Base-by-base conservation (phyloP, 1,284 basidiomycete species). In the Rugosomyces carneus region DNA sequence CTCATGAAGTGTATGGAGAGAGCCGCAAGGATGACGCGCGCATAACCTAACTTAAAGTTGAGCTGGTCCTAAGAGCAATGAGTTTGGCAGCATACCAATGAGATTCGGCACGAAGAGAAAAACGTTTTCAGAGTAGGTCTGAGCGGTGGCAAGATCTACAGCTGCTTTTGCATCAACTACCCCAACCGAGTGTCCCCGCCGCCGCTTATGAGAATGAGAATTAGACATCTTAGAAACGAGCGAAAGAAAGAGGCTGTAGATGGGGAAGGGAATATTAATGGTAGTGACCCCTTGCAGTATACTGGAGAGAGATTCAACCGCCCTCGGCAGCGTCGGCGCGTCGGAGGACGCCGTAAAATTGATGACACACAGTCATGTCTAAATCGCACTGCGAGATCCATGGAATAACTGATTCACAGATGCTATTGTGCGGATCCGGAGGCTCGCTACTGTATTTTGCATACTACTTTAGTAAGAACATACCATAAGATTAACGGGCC, bases 61-160 rank as follows among this genome's bases (percentile, higher is more conserved):
- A 5, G 8, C 26, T 31, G 23, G 31, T 27, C 16, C 10, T 9
- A 5, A 7, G 18, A 42, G 36, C 41, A 41, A n/a, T 6, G 27
- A 18, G 26, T 27, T 24, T 24, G 5, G 37, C 40, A 40, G 57
- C 79, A 57, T 57, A 82, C 89, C 94, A 65, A 99, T 97, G 60
- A 99, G 75, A 68, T 99, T 99, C 45, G 95, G 94, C 18, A 94
- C 80, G 70, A 98, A 99, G 53, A 98, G 79, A 66, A 93, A 97
- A 53, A 96, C 87, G 67, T 95, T 95, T 70, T 96, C 93, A 31
- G 82, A 81, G 57, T 88, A 88, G 2, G 81, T 74, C 64, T 90
- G 87, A 13, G 81, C 81, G 5, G 86, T 89, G n/a, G 87, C 88
- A 41, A 90, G 77, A 61, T 88, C 87, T 21, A 90, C 80, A 3